These are phyloP conservation scores for Cladophialophora exuberans DNA, from an alignment of 2,329 filamentous ascomycete genomes.

Conservation along the genomic window DNA sequence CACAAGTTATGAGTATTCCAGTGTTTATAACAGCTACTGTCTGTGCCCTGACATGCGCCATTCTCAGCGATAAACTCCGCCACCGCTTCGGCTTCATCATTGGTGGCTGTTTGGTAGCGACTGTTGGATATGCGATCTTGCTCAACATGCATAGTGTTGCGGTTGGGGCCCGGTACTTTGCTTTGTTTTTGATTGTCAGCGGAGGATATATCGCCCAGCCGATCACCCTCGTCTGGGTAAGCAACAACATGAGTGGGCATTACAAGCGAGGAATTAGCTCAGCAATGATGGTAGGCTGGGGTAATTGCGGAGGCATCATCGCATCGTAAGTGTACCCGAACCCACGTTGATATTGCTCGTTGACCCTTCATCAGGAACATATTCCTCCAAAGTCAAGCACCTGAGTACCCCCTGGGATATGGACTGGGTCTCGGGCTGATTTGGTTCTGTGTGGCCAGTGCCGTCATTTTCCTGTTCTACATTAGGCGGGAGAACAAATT, in stretches of 20 bases:
- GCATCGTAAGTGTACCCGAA: constrained; percentile 29
- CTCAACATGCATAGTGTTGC: constrained; percentile 34
- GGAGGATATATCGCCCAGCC: constrained; percentile 41
- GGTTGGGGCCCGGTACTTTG: constrained; percentile 37
- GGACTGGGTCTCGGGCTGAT: constrained; percentile 41
- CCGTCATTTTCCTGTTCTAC: constrained; percentile 38
- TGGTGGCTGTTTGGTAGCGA: constrained; percentile 39
- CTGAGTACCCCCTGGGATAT: constrained; percentile 44
- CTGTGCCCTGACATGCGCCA: constrained; percentile 36
- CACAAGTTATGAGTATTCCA: constrained; percentile 43
- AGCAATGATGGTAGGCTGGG: constrained; percentile 37
- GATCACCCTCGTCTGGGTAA: constrained; percentile 35
- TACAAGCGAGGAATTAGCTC: constrained; percentile 38
- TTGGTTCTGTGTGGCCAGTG: constrained; percentile 41
- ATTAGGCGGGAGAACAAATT: constrained; percentile 40
- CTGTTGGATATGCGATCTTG: constrained; percentile 42
- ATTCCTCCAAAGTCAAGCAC: constrained; percentile 42
- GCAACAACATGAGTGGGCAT: constrained; percentile 38
- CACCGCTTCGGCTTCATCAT: constrained; percentile 44
- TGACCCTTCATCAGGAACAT: constrained; percentile 37
- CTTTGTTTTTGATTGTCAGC: constrained; percentile 33
- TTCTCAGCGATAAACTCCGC: constrained; percentile 37
- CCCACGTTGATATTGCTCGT: neutral
- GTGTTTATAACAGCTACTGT: constrained; percentile 39
- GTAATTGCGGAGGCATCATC: constrained; percentile 42